A percentile compares a stretch with the other conserved stretches of the same genome.
These are phyloP conservation scores for Lignosus rhinocerotis DNA, from an alignment of 1,284 basidiomycete species.

Conservation along the genomic window DNA sequence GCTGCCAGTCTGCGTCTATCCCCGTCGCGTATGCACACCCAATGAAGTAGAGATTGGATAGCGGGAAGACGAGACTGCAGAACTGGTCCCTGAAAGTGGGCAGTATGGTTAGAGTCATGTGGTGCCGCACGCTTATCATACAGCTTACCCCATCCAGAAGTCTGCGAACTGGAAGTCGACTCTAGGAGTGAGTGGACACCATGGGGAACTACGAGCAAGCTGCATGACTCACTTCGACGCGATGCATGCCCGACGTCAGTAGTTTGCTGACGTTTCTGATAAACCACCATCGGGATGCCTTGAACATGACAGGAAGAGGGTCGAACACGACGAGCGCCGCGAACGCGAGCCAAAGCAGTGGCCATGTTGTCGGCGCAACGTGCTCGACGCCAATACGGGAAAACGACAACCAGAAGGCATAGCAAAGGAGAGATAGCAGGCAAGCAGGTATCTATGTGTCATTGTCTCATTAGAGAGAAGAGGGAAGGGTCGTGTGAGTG, in stretches of 20 bases:
- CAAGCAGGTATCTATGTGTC: slow-evolving; percentile 73
- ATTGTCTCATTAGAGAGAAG: neutral
- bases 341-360: slow-evolving; percentile 81
- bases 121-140: neutral
- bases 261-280: slow-evolving; percentile 63
- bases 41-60: slow-evolving; percentile 74
- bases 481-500: neutral
- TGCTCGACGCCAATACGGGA: slow-evolving; percentile 52
- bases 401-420: slow-evolving; percentile 88
- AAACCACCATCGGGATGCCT: slow-evolving; percentile 79
- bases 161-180: slow-evolving; percentile 59
- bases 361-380: slow-evolving; percentile 68
- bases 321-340: slow-evolving; percentile 66
- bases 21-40: slow-evolving; percentile 68
- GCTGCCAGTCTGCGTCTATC: slow-evolving; percentile 52
- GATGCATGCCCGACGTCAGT: slow-evolving; percentile 67
- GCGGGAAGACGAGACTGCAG: slow-evolving; percentile 72
- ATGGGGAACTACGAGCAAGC: neutral
- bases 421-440: slow-evolving; percentile 74
- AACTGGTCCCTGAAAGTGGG: slow-evolving; percentile 70
- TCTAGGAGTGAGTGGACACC: neutral
- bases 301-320: slow-evolving; percentile 72
- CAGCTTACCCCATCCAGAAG: slow-evolving; percentile 77
- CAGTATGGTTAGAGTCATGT: slow-evolving; percentile 23
- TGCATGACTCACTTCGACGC: slow-evolving; percentile 61